Evolutionary conservation across 2,329 filamentous ascomycete species (phyloP).

Genomic region (Dothideomycetes sp.): DNA sequence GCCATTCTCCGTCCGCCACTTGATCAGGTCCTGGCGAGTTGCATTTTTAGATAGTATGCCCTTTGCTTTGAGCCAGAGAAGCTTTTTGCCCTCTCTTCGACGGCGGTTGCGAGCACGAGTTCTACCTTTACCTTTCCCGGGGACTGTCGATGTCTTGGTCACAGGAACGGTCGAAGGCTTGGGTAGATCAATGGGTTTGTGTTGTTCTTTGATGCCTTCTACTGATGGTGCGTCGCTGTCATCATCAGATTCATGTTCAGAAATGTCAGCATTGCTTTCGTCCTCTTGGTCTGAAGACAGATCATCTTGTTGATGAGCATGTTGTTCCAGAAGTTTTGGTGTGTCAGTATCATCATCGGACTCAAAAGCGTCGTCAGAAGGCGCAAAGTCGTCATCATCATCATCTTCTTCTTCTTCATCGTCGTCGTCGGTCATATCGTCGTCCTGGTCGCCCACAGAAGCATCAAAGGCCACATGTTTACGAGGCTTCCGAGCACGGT

Average conservation of each 20-base stretch:
- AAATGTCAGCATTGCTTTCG: neutral
- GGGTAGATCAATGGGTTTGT: neutral
- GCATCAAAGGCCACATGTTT: slow-evolving; percentile 3
- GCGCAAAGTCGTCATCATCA: slow-evolving; percentile 14
- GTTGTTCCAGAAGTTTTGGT: neutral
- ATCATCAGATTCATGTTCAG: slow-evolving; percentile 12
- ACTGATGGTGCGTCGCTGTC: slow-evolving; percentile 7
- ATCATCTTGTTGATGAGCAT: neutral
- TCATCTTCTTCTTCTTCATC: slow-evolving; percentile 15
- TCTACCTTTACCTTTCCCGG: slow-evolving; percentile 39
- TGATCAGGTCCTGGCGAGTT: slow-evolving; percentile 39
- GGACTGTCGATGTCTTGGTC: slow-evolving; percentile 24
- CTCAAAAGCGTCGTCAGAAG: slow-evolving; percentile 4
- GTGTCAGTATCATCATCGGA: neutral
- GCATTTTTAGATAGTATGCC: slow-evolving; percentile 44
- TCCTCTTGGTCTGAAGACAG: neutral
- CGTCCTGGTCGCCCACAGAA: slow-evolving; percentile 21
- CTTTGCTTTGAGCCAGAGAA: slow-evolving; percentile 45
- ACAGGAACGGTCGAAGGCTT: neutral
- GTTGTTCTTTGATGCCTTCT: slow-evolving; percentile 2
- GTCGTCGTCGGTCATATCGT: slow-evolving; percentile 17
- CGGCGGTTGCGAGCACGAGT: slow-evolving; percentile 51
- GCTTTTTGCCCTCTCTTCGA: slow-evolving; percentile 39
- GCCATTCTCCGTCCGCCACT: slow-evolving; percentile 1
- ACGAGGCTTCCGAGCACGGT: too few species aligned